phyloP scores from a whole-genome alignment of 768 basidiomycete genomes.

The Pleurotus giganteus region DNA sequence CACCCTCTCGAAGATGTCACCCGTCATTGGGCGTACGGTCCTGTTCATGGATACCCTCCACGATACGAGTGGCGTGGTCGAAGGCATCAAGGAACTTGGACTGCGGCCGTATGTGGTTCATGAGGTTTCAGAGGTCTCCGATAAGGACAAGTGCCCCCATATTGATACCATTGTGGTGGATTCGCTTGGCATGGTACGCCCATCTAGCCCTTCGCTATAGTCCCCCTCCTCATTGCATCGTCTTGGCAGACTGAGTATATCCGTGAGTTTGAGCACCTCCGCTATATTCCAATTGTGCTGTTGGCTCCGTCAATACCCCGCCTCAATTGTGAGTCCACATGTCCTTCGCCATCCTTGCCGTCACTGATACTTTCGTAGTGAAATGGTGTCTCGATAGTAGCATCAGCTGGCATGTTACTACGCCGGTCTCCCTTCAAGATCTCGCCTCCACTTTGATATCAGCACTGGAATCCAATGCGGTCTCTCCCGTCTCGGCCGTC shows the following conservation, averaged over 20 bases:
- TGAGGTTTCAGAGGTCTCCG: slow-evolving; percentile 69
- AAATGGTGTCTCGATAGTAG: slow-evolving; percentile 97
- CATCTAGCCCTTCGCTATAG: slow-evolving; percentile 7
- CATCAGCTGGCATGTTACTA: slow-evolving; percentile 93
- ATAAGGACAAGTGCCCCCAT: slow-evolving; percentile 78
- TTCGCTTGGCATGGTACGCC: slow-evolving; percentile 72
- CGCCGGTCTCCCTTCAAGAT: slow-evolving; percentile 84
- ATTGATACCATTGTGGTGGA: slow-evolving; percentile 96
- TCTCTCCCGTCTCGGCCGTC: slow-evolving; percentile 79
- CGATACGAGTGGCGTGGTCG: slow-evolving; percentile 72
- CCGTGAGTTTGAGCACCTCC: slow-evolving; percentile 88
- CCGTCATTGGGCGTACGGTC: slow-evolving; percentile 84
- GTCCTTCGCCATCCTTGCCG: slow-evolving; percentile 11
- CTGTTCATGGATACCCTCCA: slow-evolving; percentile 85
- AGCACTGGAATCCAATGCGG: slow-evolving; percentile 93
- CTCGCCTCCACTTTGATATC: slow-evolving; percentile 89
- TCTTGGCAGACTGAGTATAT: slow-evolving; percentile 89
- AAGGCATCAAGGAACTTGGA: slow-evolving; percentile 74
- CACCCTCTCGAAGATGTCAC: slow-evolving; percentile 74
- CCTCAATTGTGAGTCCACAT: slow-evolving; percentile 57
- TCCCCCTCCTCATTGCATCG: no score
- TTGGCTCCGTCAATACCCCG: slow-evolving; percentile 75
- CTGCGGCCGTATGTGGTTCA: slow-evolving; percentile 74
- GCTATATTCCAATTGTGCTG: slow-evolving; percentile 94
- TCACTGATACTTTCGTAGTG: slow-evolving; percentile 41